Evolutionary conservation across 179 eudicot species (phyloP), one percentile per base, ranked within the genome.

Genomic region (Nepenthes alata): DNA sequence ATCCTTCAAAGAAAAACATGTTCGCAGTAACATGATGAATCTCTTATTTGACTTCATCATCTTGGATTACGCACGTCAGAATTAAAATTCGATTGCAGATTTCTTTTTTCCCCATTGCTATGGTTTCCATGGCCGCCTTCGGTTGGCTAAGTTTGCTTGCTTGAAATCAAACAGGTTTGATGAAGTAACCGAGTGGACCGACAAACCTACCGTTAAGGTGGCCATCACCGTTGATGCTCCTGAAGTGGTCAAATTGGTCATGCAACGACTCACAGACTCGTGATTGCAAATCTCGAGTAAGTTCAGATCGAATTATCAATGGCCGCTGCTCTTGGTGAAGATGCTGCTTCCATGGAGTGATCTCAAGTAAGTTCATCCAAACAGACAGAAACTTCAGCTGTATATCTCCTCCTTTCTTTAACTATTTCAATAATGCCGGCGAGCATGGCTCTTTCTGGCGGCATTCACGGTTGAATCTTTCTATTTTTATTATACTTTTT

Each of bases 181-280:
- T 10, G 95, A 87, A 77, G 81, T 60, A 47, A 86, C 89, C 0
- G 98, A 87, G 64, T 93, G 98, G 98, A 67, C 76, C 1, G 77
- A 85, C 73, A 89, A 85, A 61, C 98, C 96, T 50, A 71, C 83
- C 3, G 89, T 93, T 16, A 93, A 93, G 79, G 97, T 93, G 56
- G 98, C 98, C 35, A 93, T 93, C 53, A 87, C 98, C 11, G 95
- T 89, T 67, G 90, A 93, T 79, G 95, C 94, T 54, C 88, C 85
- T 10, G 55, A 76, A 67, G 84, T 87, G 44, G 80, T 79, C 54
- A 79, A 85, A 57, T 59, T 89, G 78, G 81, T 89, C 44, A 87
- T 87, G 88, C 95, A 93, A 47, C 83, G 97, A 70, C 95, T 93
- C 56, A 79, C 78, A 56, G 57, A 70, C 61, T 78, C 79, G 0